These are phyloP conservation scores for Penicillium sp. DNA, from an alignment of 2,329 filamentous ascomycete genomes.

Conservation along the genomic window DNA sequence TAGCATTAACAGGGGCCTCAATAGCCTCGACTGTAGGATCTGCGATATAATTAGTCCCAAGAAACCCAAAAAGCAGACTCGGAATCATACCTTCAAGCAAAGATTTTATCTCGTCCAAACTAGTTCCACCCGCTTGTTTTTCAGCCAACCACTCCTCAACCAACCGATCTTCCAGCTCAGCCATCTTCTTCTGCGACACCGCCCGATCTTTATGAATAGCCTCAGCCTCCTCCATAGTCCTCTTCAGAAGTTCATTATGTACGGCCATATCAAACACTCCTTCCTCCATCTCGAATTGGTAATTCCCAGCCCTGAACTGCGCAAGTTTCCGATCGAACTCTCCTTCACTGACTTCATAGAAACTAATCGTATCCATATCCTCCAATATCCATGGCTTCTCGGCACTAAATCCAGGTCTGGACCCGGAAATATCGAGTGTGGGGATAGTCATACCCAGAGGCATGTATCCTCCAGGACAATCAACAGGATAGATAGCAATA, in stretches of 20 bases:
- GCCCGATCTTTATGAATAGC: constrained; percentile 48
- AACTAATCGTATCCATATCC: constrained; percentile 59
- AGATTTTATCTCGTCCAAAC: constrained; percentile 46
- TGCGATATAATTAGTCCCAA: background rate
- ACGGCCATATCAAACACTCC: background rate
- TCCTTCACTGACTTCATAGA: constrained; percentile 53
- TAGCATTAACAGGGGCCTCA: constrained; percentile 50
- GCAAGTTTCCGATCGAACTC: constrained; percentile 53
- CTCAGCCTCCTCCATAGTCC: constrained; percentile 51
- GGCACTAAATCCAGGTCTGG: constrained; percentile 50
- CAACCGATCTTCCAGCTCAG: constrained; percentile 37
- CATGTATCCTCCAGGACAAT: constrained; percentile 59
- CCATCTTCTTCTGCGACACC: constrained; percentile 49
- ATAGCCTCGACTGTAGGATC: constrained; percentile 37
- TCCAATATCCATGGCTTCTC: constrained; percentile 56
- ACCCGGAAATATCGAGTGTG: constrained; percentile 55
- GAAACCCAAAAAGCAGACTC: background rate
- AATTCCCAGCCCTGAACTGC: constrained; percentile 48
- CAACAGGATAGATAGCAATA: constrained; percentile 44
- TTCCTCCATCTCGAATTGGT: background rate
- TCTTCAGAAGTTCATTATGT: background rate
- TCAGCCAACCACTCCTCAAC: constrained; percentile 40
- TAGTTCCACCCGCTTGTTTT: constrained; percentile 23
- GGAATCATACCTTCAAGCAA: constrained; percentile 46
- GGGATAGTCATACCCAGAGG: constrained; percentile 55